Base-by-base conservation (phyloP, 2,329 filamentous ascomycete genomes). In the Colletotrichum sp. region DNA sequence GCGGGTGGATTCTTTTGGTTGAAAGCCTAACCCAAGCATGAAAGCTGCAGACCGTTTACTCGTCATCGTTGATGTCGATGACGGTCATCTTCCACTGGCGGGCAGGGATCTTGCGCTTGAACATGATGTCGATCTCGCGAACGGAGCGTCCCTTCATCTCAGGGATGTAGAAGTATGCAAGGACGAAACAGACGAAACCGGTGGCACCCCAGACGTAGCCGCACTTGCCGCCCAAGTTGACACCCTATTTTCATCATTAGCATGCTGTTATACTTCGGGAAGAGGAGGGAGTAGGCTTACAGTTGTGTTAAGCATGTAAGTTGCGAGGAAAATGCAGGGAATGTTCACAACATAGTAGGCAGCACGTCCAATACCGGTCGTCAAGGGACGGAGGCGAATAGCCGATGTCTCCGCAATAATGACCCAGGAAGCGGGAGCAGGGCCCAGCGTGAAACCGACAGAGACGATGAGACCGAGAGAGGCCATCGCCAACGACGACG, bases 391-490 rank as follows among this genome's bases (percentile, higher is more conserved):
- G 34, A 93, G 90, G 75, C 91, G 91, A 69, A 93, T 87, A 65
- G 91, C 84, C 0, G 91, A 92, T 3, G 91, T 93, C 82, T 93
- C 91, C 77, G 89, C 90, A 61, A 93, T 93, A 76, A 93, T 91
- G 82, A 90, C 89, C 87, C 89, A 93, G 12, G 91, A 92, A 54
- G 89, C 89, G 61, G 91, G 91, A 3, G 90, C 91, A 31, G 90
- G 90, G 76, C 89, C 90, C 18, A 91, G 81, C 55, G 87, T 89
- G 84, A 92, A 94, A 36, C 92, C 82, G 70, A 93, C 89, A 33
- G 91, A 93, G 78, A 93, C 86, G 77, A 93, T 91, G 66, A 93
- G 84, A 76, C 91, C 91, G 29, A 93, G 83, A 9, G 88, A 89
- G 11, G 91, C 91, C 80, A 91, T 89, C 3, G 91, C 91, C 36